A percentile compares a stretch with the other conserved stretches of the same genome.
phyloP scores from a whole-genome alignment of 2,329 filamentous ascomycete species.

The Zasmidium cellare region DNA sequence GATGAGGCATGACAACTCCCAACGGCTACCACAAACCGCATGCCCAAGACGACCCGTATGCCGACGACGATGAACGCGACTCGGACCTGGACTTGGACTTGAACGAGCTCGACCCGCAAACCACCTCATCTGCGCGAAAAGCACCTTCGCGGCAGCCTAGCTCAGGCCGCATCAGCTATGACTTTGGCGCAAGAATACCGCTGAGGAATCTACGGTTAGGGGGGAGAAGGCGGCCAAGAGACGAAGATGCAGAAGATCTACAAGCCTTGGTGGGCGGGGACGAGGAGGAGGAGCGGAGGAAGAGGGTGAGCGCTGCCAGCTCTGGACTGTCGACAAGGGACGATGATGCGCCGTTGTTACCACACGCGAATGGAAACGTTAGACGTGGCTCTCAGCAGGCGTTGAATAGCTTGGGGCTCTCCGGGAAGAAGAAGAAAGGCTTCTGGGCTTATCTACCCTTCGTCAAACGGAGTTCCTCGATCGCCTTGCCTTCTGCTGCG shows the following conservation, averaged over 20 bases:
- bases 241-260: slow-evolving; percentile 64
- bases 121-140: slow-evolving; percentile 22
- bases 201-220: slow-evolving; percentile 61
- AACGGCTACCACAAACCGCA: slow-evolving; percentile 54
- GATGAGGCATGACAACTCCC: slow-evolving; percentile 49
- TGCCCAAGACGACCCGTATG: slow-evolving; percentile 63
- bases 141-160: slow-evolving; percentile 14
- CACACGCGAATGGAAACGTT: slow-evolving; percentile 14
- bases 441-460: slow-evolving; percentile 31
- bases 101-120: slow-evolving; percentile 71
- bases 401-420: slow-evolving; percentile 16
- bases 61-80: slow-evolving; percentile 50
- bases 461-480: slow-evolving; percentile 18
- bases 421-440: slow-evolving; percentile 22
- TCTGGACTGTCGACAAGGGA: slow-evolving; percentile 52
- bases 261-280: slow-evolving; percentile 59
- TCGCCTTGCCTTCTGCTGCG: slow-evolving; percentile 26
- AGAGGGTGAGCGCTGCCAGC: slow-evolving; percentile 39
- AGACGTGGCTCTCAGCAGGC: slow-evolving; percentile 16
- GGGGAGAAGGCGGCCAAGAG: slow-evolving; percentile 44
- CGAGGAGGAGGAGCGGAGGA: slow-evolving; percentile 49
- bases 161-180: slow-evolving; percentile 29
- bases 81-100: slow-evolving; percentile 77
- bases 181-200: slow-evolving; percentile 62
- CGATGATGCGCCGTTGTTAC: slow-evolving; percentile 74